Percentiles rank a stretch among this genome's conserved stretches.
Conservation (phyloP, 2,329 filamentous ascomycete species). For the Ceratocystis cubensis region DNA sequence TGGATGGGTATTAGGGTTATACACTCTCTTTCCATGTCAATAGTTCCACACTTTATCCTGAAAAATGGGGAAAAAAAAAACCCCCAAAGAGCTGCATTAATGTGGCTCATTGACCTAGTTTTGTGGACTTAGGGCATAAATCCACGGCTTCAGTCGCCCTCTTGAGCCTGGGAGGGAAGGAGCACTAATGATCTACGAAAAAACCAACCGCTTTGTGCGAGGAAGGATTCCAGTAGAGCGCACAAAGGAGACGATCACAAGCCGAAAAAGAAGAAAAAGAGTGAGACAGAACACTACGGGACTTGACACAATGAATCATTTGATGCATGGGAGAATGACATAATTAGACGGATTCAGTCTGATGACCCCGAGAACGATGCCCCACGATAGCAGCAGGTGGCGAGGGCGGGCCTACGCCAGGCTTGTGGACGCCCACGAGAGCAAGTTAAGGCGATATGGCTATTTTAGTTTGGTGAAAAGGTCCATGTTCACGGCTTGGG, state of each 20-base stretch:
- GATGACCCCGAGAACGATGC: neutral
- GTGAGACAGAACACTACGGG: neutral
- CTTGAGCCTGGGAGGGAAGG: neutral
- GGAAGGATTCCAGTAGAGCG: neutral
- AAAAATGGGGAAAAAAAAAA: neutral
- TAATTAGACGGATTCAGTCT: neutral
- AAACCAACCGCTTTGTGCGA: neutral
- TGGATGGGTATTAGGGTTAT: neutral
- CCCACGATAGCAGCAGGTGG: neutral
- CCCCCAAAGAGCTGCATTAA: no score
- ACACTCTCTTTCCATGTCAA: neutral
- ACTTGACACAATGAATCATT: slow-evolving; percentile 1
- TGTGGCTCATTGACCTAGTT: neutral
- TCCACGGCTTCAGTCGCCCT: neutral
- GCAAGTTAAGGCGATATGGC: neutral
- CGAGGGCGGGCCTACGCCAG: neutral
- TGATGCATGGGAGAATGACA: neutral
- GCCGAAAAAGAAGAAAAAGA: slow-evolving; percentile 2
- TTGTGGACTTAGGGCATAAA: neutral
- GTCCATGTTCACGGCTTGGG: neutral
- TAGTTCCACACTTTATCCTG: neutral
- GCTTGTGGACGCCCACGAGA: neutral
- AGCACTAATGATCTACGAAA: neutral
- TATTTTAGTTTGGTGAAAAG: neutral
- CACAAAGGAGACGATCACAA: neutral